A percentile compares a stretch with the other conserved stretches of the same genome.
Conservation (phyloP, 352 stramenopile genomes). For the Pythium brassicae region DNA sequence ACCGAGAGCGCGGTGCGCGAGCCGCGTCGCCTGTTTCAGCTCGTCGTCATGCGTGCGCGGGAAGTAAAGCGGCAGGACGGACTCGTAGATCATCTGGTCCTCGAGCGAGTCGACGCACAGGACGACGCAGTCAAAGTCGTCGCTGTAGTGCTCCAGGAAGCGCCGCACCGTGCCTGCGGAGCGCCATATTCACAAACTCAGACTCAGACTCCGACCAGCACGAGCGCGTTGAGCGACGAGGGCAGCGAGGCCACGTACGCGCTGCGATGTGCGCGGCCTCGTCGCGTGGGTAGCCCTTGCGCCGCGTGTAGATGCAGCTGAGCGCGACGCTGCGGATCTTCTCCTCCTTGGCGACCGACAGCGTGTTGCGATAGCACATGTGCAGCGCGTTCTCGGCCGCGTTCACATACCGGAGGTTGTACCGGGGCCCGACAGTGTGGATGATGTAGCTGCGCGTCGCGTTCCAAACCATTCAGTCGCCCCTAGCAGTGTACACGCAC, state of each 20-base stretch:
- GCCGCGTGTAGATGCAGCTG: slow-evolving; percentile 67
- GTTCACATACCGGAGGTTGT: slow-evolving; percentile 69
- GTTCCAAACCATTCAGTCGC: too few species aligned
- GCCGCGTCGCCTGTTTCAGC: slow-evolving; percentile 12
- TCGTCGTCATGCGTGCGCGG: slow-evolving; percentile 42
- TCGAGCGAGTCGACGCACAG: slow-evolving; percentile 60
- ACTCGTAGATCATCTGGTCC: slow-evolving; percentile 60
- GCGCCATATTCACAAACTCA: not conserved
- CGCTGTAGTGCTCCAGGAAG: slow-evolving; percentile 70
- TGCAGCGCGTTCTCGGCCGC: slow-evolving; percentile 81
- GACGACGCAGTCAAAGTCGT: slow-evolving; percentile 57
- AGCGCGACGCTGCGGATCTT: slow-evolving; percentile 60
- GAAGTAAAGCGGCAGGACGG: slow-evolving; percentile 72
- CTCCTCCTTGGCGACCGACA: slow-evolving; percentile 68
- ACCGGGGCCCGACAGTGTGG: slow-evolving; percentile 85
- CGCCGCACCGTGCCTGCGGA: slow-evolving; percentile 46
- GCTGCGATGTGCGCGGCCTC: slow-evolving; percentile 72
- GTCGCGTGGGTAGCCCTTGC: slow-evolving; percentile 75
- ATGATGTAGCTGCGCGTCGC: slow-evolving; percentile 32
- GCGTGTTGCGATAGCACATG: slow-evolving; percentile 64
- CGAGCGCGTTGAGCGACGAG: not conserved
- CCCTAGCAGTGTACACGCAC: too few species aligned
- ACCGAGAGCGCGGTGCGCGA: slow-evolving; percentile 37
- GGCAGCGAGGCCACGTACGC: slow-evolving; percentile 15
- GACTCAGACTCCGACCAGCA: not conserved